Evolutionary conservation across 257 asterid genomes (phyloP), one percentile per base, ranked within the genome.

Genomic region (Verbena officinalis): DNA sequence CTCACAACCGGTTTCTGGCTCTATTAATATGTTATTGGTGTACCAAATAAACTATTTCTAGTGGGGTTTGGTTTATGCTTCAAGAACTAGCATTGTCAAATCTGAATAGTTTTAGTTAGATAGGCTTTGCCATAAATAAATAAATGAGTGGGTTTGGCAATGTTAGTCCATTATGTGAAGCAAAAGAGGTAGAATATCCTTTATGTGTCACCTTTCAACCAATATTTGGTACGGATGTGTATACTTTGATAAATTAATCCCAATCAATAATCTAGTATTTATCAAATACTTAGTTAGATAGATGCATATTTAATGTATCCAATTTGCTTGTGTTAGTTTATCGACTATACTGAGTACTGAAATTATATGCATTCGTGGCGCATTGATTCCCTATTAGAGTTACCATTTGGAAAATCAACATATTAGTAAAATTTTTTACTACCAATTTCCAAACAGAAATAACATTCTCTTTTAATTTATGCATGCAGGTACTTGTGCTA

Each of bases 401-500:
- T n/a, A n/a, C n/a, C n/a, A 27, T 27, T 27, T 27, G 5, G 33
- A 2, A 27, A 2, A 5, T 27, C 33, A 27, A 27, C 2, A 27
- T 27, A 27, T 27, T 27, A 27, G 33, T 27, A 2, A 27, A 2
- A 27, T 27, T 27, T 27, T 27, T 27, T 27, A 27, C 5, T 27
- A n/a, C n/a, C 5, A 27, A 27, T 27, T 27, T 27, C 40, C 40
- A 36, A 36, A 9, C 40, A 2, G 40, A 4, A 36, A 5, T 9
- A 36, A 36, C 11, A 2, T 7, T 4, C 3, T 36, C 7, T 9
- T 1, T n/a, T 16, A 55, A 64, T 20, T 4, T 62, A 42, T 27
- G 5, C 5, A 27, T 59, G 60, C 81, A 85, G 86, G 86, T 88
- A 43, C 75, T 82, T 69, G 30, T 85, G 22, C 43, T 77, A 58